Evolutionary conservation across 768 basidiomycete species (phyloP), one percentile per base, ranked within the genome.

Genomic region (Xerocomellus amylosporus): DNA sequence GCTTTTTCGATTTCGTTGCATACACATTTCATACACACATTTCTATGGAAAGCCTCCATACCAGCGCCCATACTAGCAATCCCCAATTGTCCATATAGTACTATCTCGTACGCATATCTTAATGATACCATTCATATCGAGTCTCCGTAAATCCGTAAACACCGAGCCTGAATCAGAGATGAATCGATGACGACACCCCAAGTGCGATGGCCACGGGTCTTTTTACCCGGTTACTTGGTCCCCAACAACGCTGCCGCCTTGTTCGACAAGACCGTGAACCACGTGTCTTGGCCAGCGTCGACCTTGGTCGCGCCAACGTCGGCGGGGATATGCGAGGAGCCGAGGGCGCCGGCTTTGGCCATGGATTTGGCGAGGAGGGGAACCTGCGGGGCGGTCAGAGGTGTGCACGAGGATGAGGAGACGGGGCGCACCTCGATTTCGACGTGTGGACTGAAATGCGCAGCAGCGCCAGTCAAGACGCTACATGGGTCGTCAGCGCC

Each of bases 191-290:
- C n/a, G n/a, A n/a, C n/a, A n/a, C n/a, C n/a, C n/a, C n/a, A n/a
- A n/a, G n/a, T 30, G 28, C 28, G 28, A 7, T 30, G 28, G 28
- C 6, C 8, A 30, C 6, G 28, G 24, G 24, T 24, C 24, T 24
- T 30, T 30, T 4, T 9, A 31, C 30, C 9, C 8, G 30, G n/a
- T n/a, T n/a, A n/a, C n/a, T 46, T 54, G 40, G 49, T 26, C 19
- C 63, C 79, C 34, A 86, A 66, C 44, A 70, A 71, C 41, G 75
- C 51, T 6, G 82, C 76, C 31, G 80, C 83, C 28, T 72, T 62
- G 61, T 88, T 88, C 6, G 63, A 65, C 41, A 89, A 74, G n/a
- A 81, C n/a, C 1, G 83, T 85, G 54, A 81, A 87, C 43, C 60
- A 64, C 1, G 68, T 66, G 8, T 62, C 77, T 2, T 71, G 64